Evolutionary conservation across 2,329 filamentous ascomycete genomes (phyloP), one percentile per base, ranked within the genome.

Genomic region (Penicillium paneum): DNA sequence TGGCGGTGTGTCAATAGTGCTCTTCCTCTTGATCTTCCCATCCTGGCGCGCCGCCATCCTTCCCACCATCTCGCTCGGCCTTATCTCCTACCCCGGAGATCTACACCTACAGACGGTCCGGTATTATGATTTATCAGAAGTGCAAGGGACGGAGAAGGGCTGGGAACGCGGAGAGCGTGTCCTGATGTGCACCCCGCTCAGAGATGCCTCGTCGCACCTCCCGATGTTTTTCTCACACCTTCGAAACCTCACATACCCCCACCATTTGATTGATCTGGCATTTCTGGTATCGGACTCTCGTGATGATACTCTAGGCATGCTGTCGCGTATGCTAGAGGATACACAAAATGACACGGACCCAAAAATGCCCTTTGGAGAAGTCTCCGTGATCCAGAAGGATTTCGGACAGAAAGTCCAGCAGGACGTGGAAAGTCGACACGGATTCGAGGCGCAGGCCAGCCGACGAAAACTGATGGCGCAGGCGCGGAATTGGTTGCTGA

Each of bases 201-300:
- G 94, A 74, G 95, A 99, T 74, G 94, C 94, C 42, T 87, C 95
- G 68, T 82, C 90, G 26, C 94, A 99, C 80, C 77, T 99, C 45
- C 84, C 88, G 58, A 97, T 99, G 93, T 97, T 99, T 82, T 99
- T 99, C 77, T 88, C 89, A n/a, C 95, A 99, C 71, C 81, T 99
- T 55, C 87, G 86, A 64, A 99, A 99, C 76, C 88, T 99, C 63
- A 99, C 94, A 17, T 99, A 99, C 69, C 94, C 94, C 0, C 94
- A 99, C 72, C 89, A 96, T 70, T 82, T 99, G 47, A 95, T 99
- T 69, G 94, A 99, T 71, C 82, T 99, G 43, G 94, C 94, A 6
- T 99, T 99, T 70, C 80, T 99, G 31, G 94, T 99, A 24, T 97
- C 94, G 56, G 94, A 99, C 71, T 97, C 94, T 31, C 97, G 96